Percentiles rank a stretch among this genome's conserved stretches.
phyloP scores from a whole-genome alignment of 331 rosid genomes.

The Cydonia oblonga region DNA sequence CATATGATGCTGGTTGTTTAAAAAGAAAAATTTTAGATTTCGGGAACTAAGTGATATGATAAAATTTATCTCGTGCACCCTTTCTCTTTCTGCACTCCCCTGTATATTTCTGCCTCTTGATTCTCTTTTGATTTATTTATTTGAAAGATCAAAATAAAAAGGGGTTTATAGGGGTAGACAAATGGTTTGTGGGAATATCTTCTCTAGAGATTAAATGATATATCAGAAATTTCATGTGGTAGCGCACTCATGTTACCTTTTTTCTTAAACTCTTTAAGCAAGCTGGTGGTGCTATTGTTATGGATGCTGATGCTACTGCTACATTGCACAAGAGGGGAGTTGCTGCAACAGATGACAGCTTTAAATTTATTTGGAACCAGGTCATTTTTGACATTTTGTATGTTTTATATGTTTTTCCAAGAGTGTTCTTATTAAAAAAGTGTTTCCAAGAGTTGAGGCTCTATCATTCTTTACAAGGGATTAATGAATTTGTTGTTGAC shows the following conservation, averaged over 20 bases:
- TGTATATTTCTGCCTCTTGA: neutral
- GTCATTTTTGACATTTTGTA: constrained; percentile 8
- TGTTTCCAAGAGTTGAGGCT: neutral
- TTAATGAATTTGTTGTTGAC: neutral
- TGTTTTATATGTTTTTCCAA: neutral
- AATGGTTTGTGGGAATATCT: neutral
- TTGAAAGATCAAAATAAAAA: neutral
- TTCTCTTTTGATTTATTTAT: too few species aligned
- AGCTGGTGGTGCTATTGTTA: constrained; percentile 75
- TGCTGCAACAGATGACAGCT: constrained; percentile 72
- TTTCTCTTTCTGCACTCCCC: neutral
- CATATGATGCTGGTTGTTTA: neutral
- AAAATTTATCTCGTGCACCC: neutral
- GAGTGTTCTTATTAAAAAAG: neutral
- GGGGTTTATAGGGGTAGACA: neutral
- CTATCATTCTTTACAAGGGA: neutral
- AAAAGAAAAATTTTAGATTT: neutral
- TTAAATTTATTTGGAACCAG: constrained; percentile 67
- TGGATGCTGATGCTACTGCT: constrained; percentile 93
- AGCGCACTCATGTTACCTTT: neutral
- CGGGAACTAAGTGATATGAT: neutral
- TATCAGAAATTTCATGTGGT: neutral
- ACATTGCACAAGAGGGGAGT: constrained; percentile 56
- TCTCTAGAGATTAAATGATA: neutral
- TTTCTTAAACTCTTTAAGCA: constrained; percentile 41